phyloP scores from a whole-genome alignment of 208 protist genomes.

The Crithidia bombi region DNA sequence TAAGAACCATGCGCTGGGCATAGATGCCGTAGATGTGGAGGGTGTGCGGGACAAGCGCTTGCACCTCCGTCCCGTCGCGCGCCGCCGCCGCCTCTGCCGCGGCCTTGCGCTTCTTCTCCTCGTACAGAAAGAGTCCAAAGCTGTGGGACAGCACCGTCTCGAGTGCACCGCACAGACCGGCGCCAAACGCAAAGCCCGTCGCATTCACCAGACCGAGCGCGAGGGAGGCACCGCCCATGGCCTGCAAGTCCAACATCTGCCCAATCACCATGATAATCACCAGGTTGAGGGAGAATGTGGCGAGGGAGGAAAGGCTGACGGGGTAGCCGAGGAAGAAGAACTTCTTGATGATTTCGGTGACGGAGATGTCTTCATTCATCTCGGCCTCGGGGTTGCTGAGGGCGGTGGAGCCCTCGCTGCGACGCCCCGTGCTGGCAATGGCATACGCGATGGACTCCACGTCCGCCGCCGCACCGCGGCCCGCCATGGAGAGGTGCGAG shows the following conservation, averaged over 20 bases:
- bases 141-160: slow-evolving; percentile 87
- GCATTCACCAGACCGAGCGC: slow-evolving; percentile 84
- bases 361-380: slow-evolving; percentile 37
- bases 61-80: slow-evolving; percentile 12
- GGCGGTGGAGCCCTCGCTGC: background rate
- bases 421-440: slow-evolving; percentile 21
- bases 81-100: slow-evolving; percentile 12
- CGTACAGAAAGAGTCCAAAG: slow-evolving; percentile 56
- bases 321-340: slow-evolving; percentile 76
- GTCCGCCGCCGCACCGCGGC: slow-evolving; percentile 28
- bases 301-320: slow-evolving; percentile 67
- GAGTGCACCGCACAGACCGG: slow-evolving; percentile 80
- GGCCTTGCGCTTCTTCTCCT: slow-evolving; percentile 40
- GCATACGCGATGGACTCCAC: slow-evolving; percentile 36
- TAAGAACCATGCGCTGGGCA: slow-evolving; percentile 80
- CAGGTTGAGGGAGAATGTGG: slow-evolving; percentile 81
- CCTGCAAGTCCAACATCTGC: slow-evolving; percentile 54
- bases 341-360: slow-evolving; percentile 48
- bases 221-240: slow-evolving; percentile 73
- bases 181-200: slow-evolving; percentile 86
- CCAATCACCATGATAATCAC: slow-evolving; percentile 74
- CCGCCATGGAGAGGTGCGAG: slow-evolving; percentile 31
- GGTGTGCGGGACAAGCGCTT: slow-evolving; percentile 9
- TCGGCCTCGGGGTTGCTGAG: slow-evolving; percentile 23
- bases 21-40: slow-evolving; percentile 87